Evolutionary conservation across 1,284 basidiomycete species (phyloP).

Genomic region (Anthracocystis walkeri): DNA sequence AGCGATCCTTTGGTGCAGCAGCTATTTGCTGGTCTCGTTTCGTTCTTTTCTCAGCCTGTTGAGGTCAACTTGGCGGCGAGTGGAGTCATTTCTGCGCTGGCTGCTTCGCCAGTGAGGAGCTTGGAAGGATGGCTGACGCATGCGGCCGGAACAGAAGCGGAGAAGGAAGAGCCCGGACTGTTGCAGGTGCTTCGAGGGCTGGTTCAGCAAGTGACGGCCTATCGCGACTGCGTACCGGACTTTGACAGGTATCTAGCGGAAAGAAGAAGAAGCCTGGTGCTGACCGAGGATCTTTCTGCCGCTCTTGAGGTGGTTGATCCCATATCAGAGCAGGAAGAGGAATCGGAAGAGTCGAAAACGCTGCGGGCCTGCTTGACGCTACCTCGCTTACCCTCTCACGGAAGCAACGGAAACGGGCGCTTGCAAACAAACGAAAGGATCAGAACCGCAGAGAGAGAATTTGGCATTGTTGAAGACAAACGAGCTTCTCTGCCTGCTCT

Average conservation of each 20-base stretch:
- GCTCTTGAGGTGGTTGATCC: slow-evolving; percentile 74
- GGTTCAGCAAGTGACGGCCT: slow-evolving; percentile 75
- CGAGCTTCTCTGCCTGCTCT: slow-evolving; percentile 17
- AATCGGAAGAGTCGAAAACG: not conserved
- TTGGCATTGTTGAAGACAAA: slow-evolving; percentile 35
- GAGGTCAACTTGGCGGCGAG: slow-evolving; percentile 90
- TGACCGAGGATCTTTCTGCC: slow-evolving; percentile 91
- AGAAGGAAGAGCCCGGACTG: slow-evolving; percentile 69
- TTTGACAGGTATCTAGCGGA: slow-evolving; percentile 89
- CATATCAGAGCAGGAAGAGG: slow-evolving; percentile 1
- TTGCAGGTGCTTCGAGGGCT: slow-evolving; percentile 49
- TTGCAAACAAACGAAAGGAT: slow-evolving; percentile 15
- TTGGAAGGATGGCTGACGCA: slow-evolving; percentile 83
- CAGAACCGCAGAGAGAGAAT: slow-evolving; percentile 22
- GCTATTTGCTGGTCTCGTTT: slow-evolving; percentile 78
- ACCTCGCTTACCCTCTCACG: slow-evolving; percentile 11
- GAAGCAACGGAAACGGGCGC: not conserved
- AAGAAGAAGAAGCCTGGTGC: slow-evolving; percentile 86
- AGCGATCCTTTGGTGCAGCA: slow-evolving; percentile 81
- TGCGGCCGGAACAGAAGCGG: slow-evolving; percentile 75
- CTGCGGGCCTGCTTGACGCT: slow-evolving; percentile 24
- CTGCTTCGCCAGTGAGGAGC: slow-evolving; percentile 84
- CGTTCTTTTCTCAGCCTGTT: slow-evolving; percentile 86
- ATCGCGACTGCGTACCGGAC: slow-evolving; percentile 78
- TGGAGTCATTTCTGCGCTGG: slow-evolving; percentile 81